Evolutionary conservation across 495 filamentous ascomycete genomes (phyloP).

Genomic region (Letharia lupina): DNA sequence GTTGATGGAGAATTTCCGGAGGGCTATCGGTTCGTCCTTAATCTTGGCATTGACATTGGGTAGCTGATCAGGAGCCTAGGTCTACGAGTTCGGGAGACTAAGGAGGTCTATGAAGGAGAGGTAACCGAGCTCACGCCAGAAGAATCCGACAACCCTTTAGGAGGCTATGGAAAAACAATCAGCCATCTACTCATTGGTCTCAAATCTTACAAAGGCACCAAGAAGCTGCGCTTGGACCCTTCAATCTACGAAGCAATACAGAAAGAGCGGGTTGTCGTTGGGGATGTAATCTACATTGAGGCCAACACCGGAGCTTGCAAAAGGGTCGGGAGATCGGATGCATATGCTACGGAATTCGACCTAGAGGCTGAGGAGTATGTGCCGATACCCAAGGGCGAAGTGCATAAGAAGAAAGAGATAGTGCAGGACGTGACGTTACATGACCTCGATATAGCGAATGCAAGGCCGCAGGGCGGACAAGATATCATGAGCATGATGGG

Average conservation of each 20-base stretch:
- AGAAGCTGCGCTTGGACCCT: constrained; percentile 92
- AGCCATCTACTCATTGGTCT: constrained; percentile 80
- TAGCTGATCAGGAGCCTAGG: constrained; percentile 34
- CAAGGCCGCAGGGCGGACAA: constrained; percentile 87
- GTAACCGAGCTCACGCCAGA: constrained; percentile 94
- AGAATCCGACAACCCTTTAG: constrained; percentile 95
- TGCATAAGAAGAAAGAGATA: constrained; percentile 99
- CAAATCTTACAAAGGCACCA: constrained; percentile 87
- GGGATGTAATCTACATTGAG: constrained; percentile 98
- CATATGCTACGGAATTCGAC: constrained; percentile 96
- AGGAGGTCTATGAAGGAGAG: constrained; percentile 96
- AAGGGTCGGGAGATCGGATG: constrained; percentile 87
- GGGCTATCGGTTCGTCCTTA: constrained; percentile 69
- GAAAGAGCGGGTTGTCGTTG: constrained; percentile 90
- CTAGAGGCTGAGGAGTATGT: constrained; percentile 98
- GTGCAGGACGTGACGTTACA: constrained; percentile 98
- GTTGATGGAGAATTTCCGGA: constrained; percentile 95
- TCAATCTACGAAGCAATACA: constrained; percentile 99
- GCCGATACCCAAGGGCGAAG: constrained; percentile 94
- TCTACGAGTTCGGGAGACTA: constrained; percentile 89
- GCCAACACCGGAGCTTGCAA: constrained; percentile 97
- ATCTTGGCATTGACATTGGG: neutral
- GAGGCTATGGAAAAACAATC: constrained; percentile 90
- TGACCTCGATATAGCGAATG: constrained; percentile 93
- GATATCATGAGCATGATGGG: constrained; percentile 99